Conservation (phyloP, 305 asterid genomes). For the Striga hermonthica region DNA sequence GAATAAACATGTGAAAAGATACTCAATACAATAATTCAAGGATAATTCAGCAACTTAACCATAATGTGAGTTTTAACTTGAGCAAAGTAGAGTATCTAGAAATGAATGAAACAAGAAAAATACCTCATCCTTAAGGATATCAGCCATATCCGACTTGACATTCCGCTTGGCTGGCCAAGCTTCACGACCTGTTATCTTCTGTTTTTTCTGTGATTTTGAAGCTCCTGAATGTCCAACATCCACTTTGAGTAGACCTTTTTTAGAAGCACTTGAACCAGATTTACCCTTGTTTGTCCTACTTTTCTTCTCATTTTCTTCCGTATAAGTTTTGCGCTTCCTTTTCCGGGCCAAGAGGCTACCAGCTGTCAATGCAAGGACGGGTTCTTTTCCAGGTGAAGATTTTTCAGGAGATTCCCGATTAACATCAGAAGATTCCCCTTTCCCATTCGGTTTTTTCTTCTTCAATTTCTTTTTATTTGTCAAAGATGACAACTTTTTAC, state of each 20-base stretch:
- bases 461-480: conserved; percentile 45
- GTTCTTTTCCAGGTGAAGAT: conserved; percentile 41
- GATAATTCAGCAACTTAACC: conserved; percentile 15
- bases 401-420: conserved; percentile 38
- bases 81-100: conserved; percentile 2
- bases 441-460: conserved; percentile 38
- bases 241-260: conserved; percentile 42
- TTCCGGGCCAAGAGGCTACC: conserved; percentile 44
- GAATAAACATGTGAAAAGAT: conserved; percentile 4
- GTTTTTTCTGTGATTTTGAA: conserved; percentile 48
- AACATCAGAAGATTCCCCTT: conserved; percentile 41
- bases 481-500: conserved; percentile 29
- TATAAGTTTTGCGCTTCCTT: conserved; percentile 44
- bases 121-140: conserved; percentile 61
- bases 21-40: conserved; percentile 8
- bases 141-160: conserved; percentile 34
- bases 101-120: conserved; percentile 15
- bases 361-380: conserved; percentile 44
- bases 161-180: conserved; percentile 39
- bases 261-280: conserved; percentile 39
- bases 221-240: conserved; percentile 40
- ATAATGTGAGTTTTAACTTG: conserved; percentile 25
- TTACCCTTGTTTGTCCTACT: conserved; percentile 44
- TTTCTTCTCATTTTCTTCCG: conserved; percentile 42
- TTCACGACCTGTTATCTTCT: conserved; percentile 38